Base-by-base conservation (phyloP, 2,329 filamentous ascomycete species). In the Chalara sp. region DNA sequence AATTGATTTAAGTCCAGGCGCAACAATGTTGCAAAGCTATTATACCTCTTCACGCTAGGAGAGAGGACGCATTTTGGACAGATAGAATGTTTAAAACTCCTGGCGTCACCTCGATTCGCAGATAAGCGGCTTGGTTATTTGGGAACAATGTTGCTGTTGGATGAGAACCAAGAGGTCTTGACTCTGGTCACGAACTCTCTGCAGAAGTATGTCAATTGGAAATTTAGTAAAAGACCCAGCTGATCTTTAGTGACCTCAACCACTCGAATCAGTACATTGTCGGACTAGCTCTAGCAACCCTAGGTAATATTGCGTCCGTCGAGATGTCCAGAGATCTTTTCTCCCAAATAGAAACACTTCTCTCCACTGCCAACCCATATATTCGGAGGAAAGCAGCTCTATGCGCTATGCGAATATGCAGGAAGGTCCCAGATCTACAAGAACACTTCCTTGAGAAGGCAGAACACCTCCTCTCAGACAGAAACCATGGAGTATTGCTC, bases 251-350 rank as follows among this genome's bases (percentile, higher is more conserved):
- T 77, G 93, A 97, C 66, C 79, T 99, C 51, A 89, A 91, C 62
- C 93, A 99, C 72, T 91, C 89, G 50, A 99, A 99, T 68, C 93
- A 99, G 71, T 99, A 99, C 70, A 89, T 99, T 55, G 93, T 97
- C 60, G 93, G 95, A 29, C 84, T 99, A 47, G 93, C 93, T 54
- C 83, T 99, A 32, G 96, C 92, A 68, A 96, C 95, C 0, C 81
- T 99, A 21, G 93, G 92, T 60, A 99, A 99, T 68, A 99, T 99
- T 62, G 92, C 95, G 53, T 96, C 92, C 1, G 79, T 97, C 64
- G 93, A 99, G 69, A 99, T 99, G 93, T 95, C 93, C 13, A 81
- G 93, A 75, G 93, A 99, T 71, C 76, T 99, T 21, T 99, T 99
- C 69, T 82, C 90, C 59, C 92, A 99, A 76, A 88, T 99, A 67